These are phyloP conservation scores for Polychaeton citri DNA, from an alignment of 2,329 filamentous ascomycete species.

Conservation along the genomic window DNA sequence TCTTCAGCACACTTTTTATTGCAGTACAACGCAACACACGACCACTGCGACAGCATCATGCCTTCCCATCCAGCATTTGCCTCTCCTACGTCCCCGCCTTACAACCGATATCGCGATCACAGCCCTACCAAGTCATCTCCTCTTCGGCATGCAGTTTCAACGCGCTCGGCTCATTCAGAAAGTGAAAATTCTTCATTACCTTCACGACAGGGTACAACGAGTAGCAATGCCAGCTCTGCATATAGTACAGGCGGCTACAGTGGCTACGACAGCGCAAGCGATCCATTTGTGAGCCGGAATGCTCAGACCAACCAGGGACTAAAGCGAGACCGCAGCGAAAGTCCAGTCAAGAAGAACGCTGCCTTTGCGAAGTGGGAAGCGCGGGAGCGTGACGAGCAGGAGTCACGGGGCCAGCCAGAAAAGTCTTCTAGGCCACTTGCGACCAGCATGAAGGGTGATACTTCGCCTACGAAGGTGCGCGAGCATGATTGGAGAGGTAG, in stretches of 20 bases:
- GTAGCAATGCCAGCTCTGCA: slow-evolving; percentile 16
- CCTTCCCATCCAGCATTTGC: slow-evolving; percentile 10
- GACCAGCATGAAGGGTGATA: slow-evolving; percentile 12
- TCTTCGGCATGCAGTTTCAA: slow-evolving; percentile 21
- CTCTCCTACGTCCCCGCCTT: slow-evolving; percentile 19
- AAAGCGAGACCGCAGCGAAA: slow-evolving; percentile 21
- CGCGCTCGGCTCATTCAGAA: slow-evolving; percentile 20
- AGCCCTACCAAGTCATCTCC: slow-evolving; percentile 20
- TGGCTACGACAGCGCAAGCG: slow-evolving; percentile 14
- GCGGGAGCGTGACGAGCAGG: slow-evolving; percentile 13
- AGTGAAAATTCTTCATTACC: slow-evolving; percentile 15
- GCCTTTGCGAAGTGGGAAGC: slow-evolving; percentile 16
- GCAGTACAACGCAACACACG: too few relatives aligned
- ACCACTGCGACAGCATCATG: slow-evolving; percentile 5
- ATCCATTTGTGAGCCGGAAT: slow-evolving; percentile 18
- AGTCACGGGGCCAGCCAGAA: neutral
- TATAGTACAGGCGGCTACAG: slow-evolving; percentile 13
- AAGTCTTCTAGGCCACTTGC: neutral
- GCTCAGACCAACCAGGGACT: slow-evolving; percentile 15
- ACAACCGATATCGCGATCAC: slow-evolving; percentile 19
- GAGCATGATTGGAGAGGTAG: slow-evolving; percentile 20
- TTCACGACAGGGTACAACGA: slow-evolving; percentile 15
- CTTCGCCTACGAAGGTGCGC: slow-evolving; percentile 16
- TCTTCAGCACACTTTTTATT: too few relatives aligned
- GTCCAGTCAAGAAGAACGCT: slow-evolving; percentile 23